phyloP scores from a whole-genome alignment of 1,284 basidiomycete genomes.

The Fistulinella staudtii region DNA sequence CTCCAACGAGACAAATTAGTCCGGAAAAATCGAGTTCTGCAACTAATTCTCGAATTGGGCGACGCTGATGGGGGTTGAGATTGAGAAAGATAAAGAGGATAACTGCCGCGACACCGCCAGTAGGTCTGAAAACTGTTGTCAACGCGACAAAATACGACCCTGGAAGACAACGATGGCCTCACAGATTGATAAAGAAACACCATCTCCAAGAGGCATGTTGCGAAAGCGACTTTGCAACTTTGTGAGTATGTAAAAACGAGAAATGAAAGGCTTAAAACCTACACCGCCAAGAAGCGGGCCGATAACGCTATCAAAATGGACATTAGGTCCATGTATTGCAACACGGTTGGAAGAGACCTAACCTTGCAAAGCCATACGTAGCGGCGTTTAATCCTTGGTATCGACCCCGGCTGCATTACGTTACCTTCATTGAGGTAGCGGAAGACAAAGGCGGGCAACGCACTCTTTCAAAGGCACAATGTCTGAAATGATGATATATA shows the following conservation, averaged over 20 bases:
- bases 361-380: conserved; percentile 51
- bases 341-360: not conserved
- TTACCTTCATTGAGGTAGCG: conserved; percentile 1
- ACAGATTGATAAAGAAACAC: conserved; percentile 78
- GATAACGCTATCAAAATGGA: conserved; percentile 48
- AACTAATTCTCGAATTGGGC: conserved; percentile 56
- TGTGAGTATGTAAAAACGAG: not conserved
- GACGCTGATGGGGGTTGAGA: conserved; percentile 68
- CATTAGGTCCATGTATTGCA: not conserved
- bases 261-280: conserved; percentile 25
- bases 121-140: conserved; percentile 65
- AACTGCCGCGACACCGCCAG: conserved; percentile 67
- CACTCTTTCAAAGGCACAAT: conserved; percentile 75
- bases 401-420: conserved; percentile 51
- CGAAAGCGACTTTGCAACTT: conserved; percentile 48
- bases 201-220: conserved; percentile 75
- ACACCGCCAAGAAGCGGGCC: conserved; percentile 76
- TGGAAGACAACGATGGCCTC: conserved; percentile 17
- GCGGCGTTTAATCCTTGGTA: not conserved
- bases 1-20: conserved; percentile 64
- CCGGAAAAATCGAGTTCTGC: conserved; percentile 77
- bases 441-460: conserved; percentile 22
- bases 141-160: not conserved
- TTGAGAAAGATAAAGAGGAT: conserved; percentile 81
- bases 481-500: conserved; percentile 74